Conservation (phyloP, 345 rosid species). For the Hirschfeldia incana region DNA sequence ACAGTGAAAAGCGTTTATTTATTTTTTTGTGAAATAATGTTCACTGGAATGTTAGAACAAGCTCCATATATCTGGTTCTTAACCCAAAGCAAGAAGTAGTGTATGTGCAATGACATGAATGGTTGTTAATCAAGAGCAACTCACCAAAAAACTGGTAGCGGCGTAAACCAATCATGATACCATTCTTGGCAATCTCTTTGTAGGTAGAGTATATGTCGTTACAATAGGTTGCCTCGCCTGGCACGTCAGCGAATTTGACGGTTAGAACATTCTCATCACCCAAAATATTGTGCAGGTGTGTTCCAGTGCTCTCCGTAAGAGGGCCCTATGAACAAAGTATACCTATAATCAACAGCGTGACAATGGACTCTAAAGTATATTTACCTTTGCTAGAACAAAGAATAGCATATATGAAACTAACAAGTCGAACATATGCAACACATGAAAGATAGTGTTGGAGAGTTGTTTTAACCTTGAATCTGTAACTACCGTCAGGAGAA, state of each 20-base stretch:
- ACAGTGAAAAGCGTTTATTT: not conserved
- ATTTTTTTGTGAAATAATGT: not conserved
- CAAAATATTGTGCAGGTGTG: conserved; percentile 63
- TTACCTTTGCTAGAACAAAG: not conserved
- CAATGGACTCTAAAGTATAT: not conserved
- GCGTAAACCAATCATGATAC: conserved; percentile 65
- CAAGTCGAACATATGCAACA: not conserved
- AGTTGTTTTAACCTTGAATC: conserved; percentile 51
- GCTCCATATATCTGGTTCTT: not conserved
- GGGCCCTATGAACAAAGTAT: conserved; percentile 59
- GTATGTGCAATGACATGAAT: conserved; percentile 17
- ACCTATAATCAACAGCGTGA: not conserved
- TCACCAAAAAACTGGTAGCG: conserved; percentile 72
- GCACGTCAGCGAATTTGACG: conserved; percentile 56
- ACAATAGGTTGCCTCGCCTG: not conserved
- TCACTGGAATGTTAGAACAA: not conserved
- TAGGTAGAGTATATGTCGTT: conserved; percentile 24
- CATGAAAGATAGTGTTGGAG: not conserved
- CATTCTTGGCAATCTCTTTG: conserved; percentile 48
- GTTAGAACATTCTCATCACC: conserved; percentile 80
- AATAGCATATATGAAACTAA: not conserved
- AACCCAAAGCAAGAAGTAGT: not conserved
- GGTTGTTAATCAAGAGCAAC: conserved; percentile 16
- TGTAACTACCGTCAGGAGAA: conserved; percentile 41
- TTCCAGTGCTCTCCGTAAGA: conserved; percentile 39